Evolutionary conservation across 2,329 filamentous ascomycete genomes (phyloP).

Genomic region (Clarireedia hainanense): DNA sequence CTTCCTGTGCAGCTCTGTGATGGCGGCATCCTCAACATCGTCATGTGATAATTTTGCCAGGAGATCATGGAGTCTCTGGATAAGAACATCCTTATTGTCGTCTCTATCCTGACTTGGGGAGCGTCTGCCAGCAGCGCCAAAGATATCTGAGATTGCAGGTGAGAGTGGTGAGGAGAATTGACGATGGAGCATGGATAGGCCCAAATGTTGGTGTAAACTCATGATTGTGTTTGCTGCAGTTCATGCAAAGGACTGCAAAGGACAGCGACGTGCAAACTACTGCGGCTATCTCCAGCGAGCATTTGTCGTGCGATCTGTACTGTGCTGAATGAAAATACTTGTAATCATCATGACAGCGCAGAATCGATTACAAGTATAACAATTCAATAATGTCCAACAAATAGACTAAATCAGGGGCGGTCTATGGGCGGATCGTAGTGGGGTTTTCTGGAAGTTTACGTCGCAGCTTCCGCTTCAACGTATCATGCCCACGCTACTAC

Average conservation of each 20-base stretch:
- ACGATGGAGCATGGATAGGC: conserved; percentile 20
- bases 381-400: too few relatives aligned
- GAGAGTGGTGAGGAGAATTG: conserved; percentile 20
- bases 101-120: conserved; percentile 16
- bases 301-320: neutral
- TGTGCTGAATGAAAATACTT: neutral
- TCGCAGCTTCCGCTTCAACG: too few relatives aligned
- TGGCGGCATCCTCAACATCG: conserved; percentile 23
- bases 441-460: too few relatives aligned
- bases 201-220: conserved; percentile 19
- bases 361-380: too few relatives aligned
- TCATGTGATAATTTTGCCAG: conserved; percentile 26
- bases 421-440: too few relatives aligned
- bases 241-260: neutral
- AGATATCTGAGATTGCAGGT: conserved; percentile 8
- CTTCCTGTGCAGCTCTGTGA: conserved; percentile 29
- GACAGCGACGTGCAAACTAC: neutral
- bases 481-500: too few relatives aligned
- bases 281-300: neutral
- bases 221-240: conserved; percentile 10
- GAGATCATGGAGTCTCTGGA: conserved; percentile 30
- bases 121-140: too few relatives aligned
- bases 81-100: conserved; percentile 28
- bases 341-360: too few relatives aligned
- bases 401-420: too few relatives aligned